Conservation (phyloP, 2,329 filamentous ascomycete species). For the Chrysoporthe deuterocubensis region DNA sequence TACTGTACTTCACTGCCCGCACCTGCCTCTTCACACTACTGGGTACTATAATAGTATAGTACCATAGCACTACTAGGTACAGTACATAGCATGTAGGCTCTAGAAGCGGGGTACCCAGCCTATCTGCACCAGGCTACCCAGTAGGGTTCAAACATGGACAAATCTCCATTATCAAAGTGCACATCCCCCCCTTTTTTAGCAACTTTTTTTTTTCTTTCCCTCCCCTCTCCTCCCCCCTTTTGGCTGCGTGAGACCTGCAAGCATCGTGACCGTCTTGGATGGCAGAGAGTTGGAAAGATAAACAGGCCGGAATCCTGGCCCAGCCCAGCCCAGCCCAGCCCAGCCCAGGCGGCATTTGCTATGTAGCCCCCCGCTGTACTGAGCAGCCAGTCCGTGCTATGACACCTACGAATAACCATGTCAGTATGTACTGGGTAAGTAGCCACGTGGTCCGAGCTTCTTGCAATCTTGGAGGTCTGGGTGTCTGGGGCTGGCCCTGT, state of each 20-base stretch:
- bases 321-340: neutral
- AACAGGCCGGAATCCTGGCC: neutral
- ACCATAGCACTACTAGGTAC: too few relatives aligned
- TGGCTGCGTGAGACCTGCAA: too few relatives aligned
- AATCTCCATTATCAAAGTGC: slow-evolving; percentile 4
- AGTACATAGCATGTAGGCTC: neutral
- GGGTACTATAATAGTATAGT: too few relatives aligned
- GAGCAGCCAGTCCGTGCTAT: neutral
- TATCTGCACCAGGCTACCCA: neutral
- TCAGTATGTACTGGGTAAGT: too few relatives aligned
- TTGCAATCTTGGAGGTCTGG: neutral
- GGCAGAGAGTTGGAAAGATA: neutral
- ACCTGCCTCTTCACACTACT: too few relatives aligned
- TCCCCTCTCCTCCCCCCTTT: too few relatives aligned
- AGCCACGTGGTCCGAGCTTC: slow-evolving; percentile 8
- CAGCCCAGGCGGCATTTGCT: neutral
- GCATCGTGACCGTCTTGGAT: too few relatives aligned
- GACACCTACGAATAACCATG: neutral
- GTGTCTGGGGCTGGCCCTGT: neutral
- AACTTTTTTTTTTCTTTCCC: neutral
- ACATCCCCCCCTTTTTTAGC: neutral
- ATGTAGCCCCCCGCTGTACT: neutral
- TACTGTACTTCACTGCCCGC: neutral
- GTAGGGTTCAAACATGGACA: neutral
- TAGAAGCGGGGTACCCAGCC: slow-evolving; percentile 4